Evolutionary conservation across 202 grass and related monocot genomes (phyloP).

Genomic region (Musa balbisiana): DNA sequence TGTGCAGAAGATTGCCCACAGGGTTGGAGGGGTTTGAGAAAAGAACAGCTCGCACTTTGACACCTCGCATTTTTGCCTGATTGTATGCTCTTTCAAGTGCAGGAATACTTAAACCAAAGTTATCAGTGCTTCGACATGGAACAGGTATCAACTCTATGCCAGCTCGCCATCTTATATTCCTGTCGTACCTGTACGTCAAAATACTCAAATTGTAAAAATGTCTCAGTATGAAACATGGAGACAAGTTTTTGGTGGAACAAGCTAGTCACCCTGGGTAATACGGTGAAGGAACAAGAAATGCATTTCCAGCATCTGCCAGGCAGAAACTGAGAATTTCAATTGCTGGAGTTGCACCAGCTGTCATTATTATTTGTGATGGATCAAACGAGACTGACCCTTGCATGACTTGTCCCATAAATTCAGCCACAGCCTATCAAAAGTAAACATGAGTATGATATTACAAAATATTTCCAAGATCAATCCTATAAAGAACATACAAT

Average conservation of each 20-base stretch:
- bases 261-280: constrained; percentile 16
- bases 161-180: constrained; percentile 17
- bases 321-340: constrained; percentile 19
- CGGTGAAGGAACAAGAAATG: constrained; percentile 25
- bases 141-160: constrained; percentile 20
- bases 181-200: constrained; percentile 7
- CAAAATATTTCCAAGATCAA: neutral
- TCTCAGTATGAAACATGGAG: neutral
- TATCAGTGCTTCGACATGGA: constrained; percentile 20
- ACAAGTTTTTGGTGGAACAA: neutral
- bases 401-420: constrained; percentile 13
- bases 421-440: constrained; percentile 6
- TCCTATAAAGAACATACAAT: neutral
- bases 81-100: constrained; percentile 18
- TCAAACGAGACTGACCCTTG: constrained; percentile 6
- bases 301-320: constrained; percentile 19
- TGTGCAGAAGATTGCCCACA: constrained; percentile 4
- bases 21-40: constrained; percentile 25
- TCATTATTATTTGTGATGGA: constrained; percentile 12
- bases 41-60: constrained; percentile 20
- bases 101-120: constrained; percentile 7
- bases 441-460: neutral
- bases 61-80: constrained; percentile 15
- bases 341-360: constrained; percentile 14
- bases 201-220: neutral